Base-by-base conservation (phyloP, 805 yeast genomes). In the Cyberlindnera euphorbiae region DNA sequence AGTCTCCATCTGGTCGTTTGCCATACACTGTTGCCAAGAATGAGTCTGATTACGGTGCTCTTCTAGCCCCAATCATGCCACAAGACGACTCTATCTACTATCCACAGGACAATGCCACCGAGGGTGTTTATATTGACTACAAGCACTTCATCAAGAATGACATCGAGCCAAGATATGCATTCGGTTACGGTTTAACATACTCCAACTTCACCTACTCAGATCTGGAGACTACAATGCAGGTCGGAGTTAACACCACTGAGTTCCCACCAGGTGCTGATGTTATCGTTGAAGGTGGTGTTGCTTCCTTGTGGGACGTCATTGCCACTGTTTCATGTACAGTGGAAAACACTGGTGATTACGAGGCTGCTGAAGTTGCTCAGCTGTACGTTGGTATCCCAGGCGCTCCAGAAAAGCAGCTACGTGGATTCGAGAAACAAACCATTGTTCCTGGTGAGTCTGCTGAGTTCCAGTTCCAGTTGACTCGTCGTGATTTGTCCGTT, bases 101-200 rank as follows among this genome's bases (percentile, higher is more conserved):
- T 8, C 38, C 42, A 24, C 60, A 62, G 14, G 60, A 56, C 35
- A 56, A 51, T 40, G 23, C 17, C 39, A 23, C 39, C 12, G 39
- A 36, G 26, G 39, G 39, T 17, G 35, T 36, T 6, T 71, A 63
- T 44, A 67, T 69, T 36, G 83, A 75, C 53, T 77, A 77, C 60
- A 58, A 72, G 38, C 69, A 69, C 47, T 77, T 75, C 55, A 78
- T 73, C 46, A 64, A 69, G 52, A 60, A 70, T 41, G 61, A 67
- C 40, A 67, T 73, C 28, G 62, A 59, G 37, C 79, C 80, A 13
- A 52, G 80, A 37, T 77, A 56, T 48, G 79, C 73, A 40, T 77
- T 77, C 50, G 83, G 82, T 9, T 74, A 51, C 55, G 83, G 83
- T 8, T 55, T 77, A 34, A 69, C 79, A 2, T 77, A 74, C 53